These are phyloP conservation scores for Trichoderma arundinaceum DNA, from an alignment of 2,329 filamentous ascomycete genomes.

Conservation along the genomic window DNA sequence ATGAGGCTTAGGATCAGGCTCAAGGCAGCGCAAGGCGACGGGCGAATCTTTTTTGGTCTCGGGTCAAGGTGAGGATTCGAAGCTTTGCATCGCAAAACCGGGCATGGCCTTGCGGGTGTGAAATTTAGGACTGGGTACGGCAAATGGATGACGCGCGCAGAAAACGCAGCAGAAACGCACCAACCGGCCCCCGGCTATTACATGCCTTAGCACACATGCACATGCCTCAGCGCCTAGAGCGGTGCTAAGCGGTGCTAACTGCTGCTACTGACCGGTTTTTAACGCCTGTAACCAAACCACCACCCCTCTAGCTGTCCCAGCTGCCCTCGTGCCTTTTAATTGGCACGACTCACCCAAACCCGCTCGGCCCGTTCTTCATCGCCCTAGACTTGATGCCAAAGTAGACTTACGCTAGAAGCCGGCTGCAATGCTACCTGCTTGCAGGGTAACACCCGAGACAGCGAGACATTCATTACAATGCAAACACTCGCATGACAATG, in stretches of 20 bases:
- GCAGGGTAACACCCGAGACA: too few relatives aligned
- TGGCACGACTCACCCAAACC: not conserved
- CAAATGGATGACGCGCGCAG: slow-evolving; percentile 29
- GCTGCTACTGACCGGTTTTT: not conserved
- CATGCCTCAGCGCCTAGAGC: too few relatives aligned
- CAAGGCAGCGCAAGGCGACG: slow-evolving; percentile 29
- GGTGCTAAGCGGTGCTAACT: not conserved
- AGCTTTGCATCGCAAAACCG: slow-evolving; percentile 28
- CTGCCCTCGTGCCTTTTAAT: not conserved
- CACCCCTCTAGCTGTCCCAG: slow-evolving; percentile 25
- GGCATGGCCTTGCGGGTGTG: slow-evolving; percentile 28
- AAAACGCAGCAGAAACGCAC: slow-evolving; percentile 4
- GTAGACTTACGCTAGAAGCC: too few relatives aligned
- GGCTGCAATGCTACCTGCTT: too few relatives aligned
- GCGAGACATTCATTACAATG: too few relatives aligned
- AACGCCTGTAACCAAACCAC: not conserved
- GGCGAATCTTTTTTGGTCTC: not conserved
- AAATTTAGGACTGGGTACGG: slow-evolving; percentile 22
- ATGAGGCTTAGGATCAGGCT: slow-evolving; percentile 22
- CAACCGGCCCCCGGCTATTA: slow-evolving; percentile 20
- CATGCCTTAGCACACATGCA: too few relatives aligned
- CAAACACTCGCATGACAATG: too few relatives aligned
- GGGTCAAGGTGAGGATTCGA: slow-evolving; percentile 3
- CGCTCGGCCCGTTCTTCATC: too few relatives aligned
- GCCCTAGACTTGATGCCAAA: too few relatives aligned